phyloP scores from a whole-genome alignment of 2,329 filamentous ascomycete genomes.

The Fusarium duplospermum region DNA sequence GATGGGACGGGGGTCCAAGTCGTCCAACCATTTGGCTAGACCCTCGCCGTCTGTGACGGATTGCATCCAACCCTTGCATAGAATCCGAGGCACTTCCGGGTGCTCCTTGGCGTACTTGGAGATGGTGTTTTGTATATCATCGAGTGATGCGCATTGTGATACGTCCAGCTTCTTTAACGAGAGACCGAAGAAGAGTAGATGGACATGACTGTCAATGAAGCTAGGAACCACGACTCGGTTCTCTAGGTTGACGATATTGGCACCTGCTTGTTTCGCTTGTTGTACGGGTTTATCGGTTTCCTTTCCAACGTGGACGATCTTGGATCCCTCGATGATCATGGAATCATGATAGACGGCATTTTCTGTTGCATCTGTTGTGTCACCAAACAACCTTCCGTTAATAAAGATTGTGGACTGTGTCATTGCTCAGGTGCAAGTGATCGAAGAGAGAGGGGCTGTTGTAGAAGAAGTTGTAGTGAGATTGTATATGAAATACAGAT shows the following conservation, averaged over 20 bases:
- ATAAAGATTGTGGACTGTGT: not conserved
- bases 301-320: conserved; percentile 18
- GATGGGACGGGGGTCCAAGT: conserved; percentile 61
- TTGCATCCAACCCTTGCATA: conserved; percentile 63
- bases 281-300: not conserved
- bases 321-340: conserved; percentile 11
- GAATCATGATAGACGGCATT: conserved; percentile 3
- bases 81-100: conserved; percentile 55
- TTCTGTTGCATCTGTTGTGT: not conserved
- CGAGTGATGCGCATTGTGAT: conserved; percentile 54
- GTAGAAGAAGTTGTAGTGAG: not conserved
- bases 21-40: conserved; percentile 55
- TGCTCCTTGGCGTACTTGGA: conserved; percentile 53
- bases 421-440: not conserved
- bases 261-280: conserved; percentile 8
- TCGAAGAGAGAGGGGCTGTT: not conserved
- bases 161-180: conserved; percentile 60
- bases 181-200: conserved; percentile 61
- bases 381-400: conserved; percentile 1
- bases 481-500: not conserved
- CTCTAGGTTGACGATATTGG: conserved; percentile 42
- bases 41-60: conserved; percentile 50
- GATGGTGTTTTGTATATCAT: conserved; percentile 57
- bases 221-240: conserved; percentile 56
- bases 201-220: conserved; percentile 65